Conservation (phyloP, 805 yeast genomes). For the Starmerella floris region DNA sequence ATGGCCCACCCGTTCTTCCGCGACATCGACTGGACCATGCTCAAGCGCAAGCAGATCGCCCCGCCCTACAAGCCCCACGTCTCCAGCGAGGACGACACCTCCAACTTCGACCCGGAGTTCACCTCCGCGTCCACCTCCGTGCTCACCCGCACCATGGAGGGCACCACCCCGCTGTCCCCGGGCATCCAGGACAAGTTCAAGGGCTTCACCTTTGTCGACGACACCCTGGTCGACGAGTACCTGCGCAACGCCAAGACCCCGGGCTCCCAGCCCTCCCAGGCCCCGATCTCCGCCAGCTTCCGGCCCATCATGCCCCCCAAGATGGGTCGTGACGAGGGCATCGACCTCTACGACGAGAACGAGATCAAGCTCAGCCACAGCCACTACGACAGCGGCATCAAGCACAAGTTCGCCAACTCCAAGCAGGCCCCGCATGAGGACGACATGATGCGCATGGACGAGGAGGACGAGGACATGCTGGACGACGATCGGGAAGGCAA, state of each 20-base stretch:
- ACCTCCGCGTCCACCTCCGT: conserved; percentile 75
- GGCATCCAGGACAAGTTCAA: conserved; percentile 93
- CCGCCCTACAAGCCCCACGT: conserved; percentile 97
- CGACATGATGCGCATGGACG: conserved; percentile 13
- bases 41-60: conserved; percentile 67
- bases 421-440: conserved; percentile 2
- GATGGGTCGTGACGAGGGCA: conserved; percentile 25
- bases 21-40: conserved; percentile 80
- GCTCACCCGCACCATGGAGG: conserved; percentile 43
- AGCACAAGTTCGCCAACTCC: conserved; percentile 20
- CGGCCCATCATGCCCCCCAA: conserved; percentile 17
- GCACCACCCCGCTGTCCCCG: conserved; percentile 70
- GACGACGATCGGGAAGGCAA: conserved; percentile 26
- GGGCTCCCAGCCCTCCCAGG: conserved; percentile 3
- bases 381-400: conserved; percentile 24
- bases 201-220: conserved; percentile 94
- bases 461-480: conserved; percentile 21
- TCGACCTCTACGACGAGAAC: conserved; percentile 28
- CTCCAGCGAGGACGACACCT: conserved; percentile 80
- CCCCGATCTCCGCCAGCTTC: conserved; percentile 13
- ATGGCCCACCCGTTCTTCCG: conserved; percentile 83
- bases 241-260: conserved; percentile 27
- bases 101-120: conserved; percentile 96
- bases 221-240: conserved; percentile 80
- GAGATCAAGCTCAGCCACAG: conserved; percentile 27